Evolutionary conservation across 2,329 filamentous ascomycete genomes (phyloP), one percentile per base, ranked within the genome.

Genomic region (Leptodontidium sp.): DNA sequence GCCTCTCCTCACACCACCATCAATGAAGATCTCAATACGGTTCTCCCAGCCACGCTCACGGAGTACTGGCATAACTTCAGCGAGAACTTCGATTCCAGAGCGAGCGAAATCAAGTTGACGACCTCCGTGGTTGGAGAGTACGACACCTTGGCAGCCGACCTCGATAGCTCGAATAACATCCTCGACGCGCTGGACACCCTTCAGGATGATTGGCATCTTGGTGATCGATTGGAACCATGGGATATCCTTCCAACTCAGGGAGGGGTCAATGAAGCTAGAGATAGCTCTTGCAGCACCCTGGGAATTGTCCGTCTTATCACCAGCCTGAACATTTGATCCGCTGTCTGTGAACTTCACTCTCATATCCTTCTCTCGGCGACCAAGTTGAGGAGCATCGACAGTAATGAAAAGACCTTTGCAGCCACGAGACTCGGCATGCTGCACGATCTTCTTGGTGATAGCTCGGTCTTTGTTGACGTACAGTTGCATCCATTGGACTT

Each of bases 331-430:
- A 77, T 90, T 92, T 35, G 91, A 92, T 9, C 94, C 95, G 15
- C 87, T 87, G 75, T 97, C 95, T 47, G 88, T 88, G 79, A 97
- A 97, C 81, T 98, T 98, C 73, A 87, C 88, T 49, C 96, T 92
- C 96, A 98, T 98, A 80, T 98, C 96, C 84, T 98, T 99, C 81
- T 99, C 96, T 74, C 96, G 87, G 49, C 96, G 90, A 52, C 96
- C 96, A 26, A 99, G 90, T 81, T 98, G 95, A 6, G 96, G 96
- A 64, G 96, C 96, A 80, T 99, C 96, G 65, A 99, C 96, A 2
- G 96, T 99, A 83, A 99, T 98, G 85, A 99, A 99, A 21, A 99
- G 89, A 11, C 91, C 96, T 82, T 93, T 96, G 86, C 96, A 98
- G 35, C 96, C 96, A 67, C 96, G 91, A 77, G 84, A 84, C 83